Percentiles rank a stretch among this genome's conserved stretches.
phyloP scores from a whole-genome alignment of 1,139 yeast species.

The Protomyces inundatus region DNA sequence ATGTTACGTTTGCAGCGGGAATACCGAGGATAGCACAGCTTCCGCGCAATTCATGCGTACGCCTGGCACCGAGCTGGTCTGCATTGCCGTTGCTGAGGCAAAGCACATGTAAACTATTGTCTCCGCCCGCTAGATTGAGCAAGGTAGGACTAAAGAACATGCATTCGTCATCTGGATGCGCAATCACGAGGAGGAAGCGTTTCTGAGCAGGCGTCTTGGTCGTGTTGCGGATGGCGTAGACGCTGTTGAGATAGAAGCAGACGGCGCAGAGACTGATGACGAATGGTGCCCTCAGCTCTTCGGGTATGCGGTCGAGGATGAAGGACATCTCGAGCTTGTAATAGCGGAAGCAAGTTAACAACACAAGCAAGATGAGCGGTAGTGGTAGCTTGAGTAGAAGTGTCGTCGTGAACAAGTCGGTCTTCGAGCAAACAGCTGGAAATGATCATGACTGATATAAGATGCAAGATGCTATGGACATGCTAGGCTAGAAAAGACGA shows the following conservation, averaged over 20 bases:
- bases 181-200: slow-evolving; percentile 52
- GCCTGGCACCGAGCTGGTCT: slow-evolving; percentile 60
- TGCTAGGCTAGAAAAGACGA: background rate
- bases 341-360: background rate
- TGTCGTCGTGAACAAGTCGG: no score
- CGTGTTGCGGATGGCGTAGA: slow-evolving; percentile 17
- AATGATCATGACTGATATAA: no score
- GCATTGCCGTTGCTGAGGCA: slow-evolving; percentile 78
- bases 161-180: slow-evolving; percentile 98
- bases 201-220: slow-evolving; percentile 24
- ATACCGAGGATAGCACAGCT: slow-evolving; percentile 60
- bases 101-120: slow-evolving; percentile 36
- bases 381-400: no score
- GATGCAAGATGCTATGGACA: background rate
- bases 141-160: slow-evolving; percentile 92
- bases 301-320: background rate
- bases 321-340: background rate
- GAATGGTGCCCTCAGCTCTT: background rate
- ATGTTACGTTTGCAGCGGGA: slow-evolving; percentile 44
- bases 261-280: background rate
- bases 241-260: slow-evolving; percentile 12
- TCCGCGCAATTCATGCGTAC: slow-evolving; percentile 54
- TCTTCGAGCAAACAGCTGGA: no score
- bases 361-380: background rate
- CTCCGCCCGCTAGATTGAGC: background rate